phyloP scores from a whole-genome alignment of 805 yeast genomes.

The Ogataea paraovalis region DNA sequence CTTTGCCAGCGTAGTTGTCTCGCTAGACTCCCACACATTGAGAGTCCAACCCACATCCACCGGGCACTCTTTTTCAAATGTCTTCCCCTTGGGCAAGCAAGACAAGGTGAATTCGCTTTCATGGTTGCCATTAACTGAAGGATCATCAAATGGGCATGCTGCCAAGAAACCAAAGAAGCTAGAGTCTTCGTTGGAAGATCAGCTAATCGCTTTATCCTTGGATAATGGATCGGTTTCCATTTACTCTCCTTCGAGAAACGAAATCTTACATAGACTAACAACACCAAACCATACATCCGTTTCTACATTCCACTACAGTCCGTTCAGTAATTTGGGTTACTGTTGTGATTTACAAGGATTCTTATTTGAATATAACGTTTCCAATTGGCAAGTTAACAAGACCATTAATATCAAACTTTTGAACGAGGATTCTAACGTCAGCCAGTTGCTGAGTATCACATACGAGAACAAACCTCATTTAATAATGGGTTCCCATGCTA shows the following conservation, averaged over 20 bases:
- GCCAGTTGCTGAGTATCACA: slow-evolving; percentile 21
- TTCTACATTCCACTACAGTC: slow-evolving; percentile 44
- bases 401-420: slow-evolving; percentile 43
- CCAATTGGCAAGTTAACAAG: slow-evolving; percentile 37
- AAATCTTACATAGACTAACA: slow-evolving; percentile 47
- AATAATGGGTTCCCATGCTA: slow-evolving; percentile 64
- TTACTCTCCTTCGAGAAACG: slow-evolving; percentile 64
- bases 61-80: slow-evolving; percentile 34
- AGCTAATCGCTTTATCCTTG: slow-evolving; percentile 56
- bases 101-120: slow-evolving; percentile 43
- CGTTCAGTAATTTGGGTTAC: slow-evolving; percentile 46
- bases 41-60: slow-evolving; percentile 52
- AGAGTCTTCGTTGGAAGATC: slow-evolving; percentile 32
- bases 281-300: slow-evolving; percentile 13
- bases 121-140: slow-evolving; percentile 41
- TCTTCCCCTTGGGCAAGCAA: slow-evolving; percentile 51
- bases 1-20: slow-evolving; percentile 61
- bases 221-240: slow-evolving; percentile 60
- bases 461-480: slow-evolving; percentile 37
- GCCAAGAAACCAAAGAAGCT: slow-evolving; percentile 29
- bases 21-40: slow-evolving; percentile 68
- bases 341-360: slow-evolving; percentile 55
- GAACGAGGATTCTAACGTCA: slow-evolving; percentile 23
- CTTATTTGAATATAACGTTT: slow-evolving; percentile 59
- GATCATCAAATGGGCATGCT: slow-evolving; percentile 6